phyloP scores from a whole-genome alignment of 2,329 filamentous ascomycete genomes.

The Cladophialophora bantiana region DNA sequence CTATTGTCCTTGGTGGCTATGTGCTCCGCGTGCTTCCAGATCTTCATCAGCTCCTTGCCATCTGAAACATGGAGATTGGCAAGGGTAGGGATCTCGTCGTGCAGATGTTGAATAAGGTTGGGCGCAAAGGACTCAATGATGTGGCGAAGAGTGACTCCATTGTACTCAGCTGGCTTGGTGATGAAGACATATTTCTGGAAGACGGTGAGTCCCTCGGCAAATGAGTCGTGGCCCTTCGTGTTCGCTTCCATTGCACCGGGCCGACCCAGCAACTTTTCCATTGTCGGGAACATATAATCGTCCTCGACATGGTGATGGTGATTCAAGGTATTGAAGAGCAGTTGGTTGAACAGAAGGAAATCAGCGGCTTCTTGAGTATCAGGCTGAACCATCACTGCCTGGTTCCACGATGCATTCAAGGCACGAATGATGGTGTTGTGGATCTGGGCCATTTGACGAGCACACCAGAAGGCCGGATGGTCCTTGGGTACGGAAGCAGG shows the following conservation, averaged over 20 bases:
- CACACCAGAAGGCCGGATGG: conserved; percentile 35
- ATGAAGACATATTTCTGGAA: conserved; percentile 39
- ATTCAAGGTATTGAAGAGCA: conserved; percentile 36
- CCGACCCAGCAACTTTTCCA: conserved; percentile 31
- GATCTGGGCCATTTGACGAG: conserved; percentile 39
- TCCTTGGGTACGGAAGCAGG: conserved; percentile 24
- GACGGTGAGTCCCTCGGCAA: conserved; percentile 37
- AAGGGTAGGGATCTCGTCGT: conserved; percentile 41
- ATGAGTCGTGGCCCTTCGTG: conserved; percentile 33
- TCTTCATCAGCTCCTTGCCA: conserved; percentile 35
- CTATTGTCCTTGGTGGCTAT: conserved; percentile 25
- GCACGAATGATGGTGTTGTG: conserved; percentile 41
- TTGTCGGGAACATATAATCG: conserved; percentile 34
- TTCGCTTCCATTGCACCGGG: conserved; percentile 34
- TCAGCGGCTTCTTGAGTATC: conserved; percentile 33
- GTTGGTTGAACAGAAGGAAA: conserved; percentile 40
- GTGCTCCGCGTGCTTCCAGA: conserved; percentile 38
- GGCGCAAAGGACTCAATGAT: conserved; percentile 40
- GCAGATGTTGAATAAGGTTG: conserved; percentile 40
- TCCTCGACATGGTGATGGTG: conserved; percentile 38
- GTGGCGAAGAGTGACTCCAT: conserved; percentile 36
- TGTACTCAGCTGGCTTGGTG: conserved; percentile 36
- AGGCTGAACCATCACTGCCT: conserved; percentile 34
- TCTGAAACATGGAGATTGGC: conserved; percentile 35
- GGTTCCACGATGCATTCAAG: conserved; percentile 40